Evolutionary conservation across 345 rosid species (phyloP), one percentile per base, ranked within the genome.

Genomic region (Corchorus olitorius): DNA sequence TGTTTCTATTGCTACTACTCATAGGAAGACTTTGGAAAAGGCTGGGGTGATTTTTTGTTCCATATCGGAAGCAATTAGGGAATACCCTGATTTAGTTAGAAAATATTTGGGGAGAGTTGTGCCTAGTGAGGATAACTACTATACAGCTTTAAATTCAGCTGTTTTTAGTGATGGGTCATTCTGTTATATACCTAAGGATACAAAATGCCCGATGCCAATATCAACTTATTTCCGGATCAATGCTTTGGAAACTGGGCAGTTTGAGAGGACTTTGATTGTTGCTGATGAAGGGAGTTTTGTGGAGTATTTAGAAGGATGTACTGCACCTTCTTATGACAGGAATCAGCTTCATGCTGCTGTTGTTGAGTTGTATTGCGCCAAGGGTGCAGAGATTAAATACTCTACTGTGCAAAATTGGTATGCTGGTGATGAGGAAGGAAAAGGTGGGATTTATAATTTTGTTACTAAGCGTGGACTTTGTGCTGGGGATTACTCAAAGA

Each of bases 311-410:
- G 99, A 95, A 81, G 98, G 98, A 17, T 94, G 98, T 53, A 94
- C 98, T 0, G 99, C 98, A 8, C 97, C 98, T 70, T 90, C 97
- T 7, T 93, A 93, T 69, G 98, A 96, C 43, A 87, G 77, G 43
- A 93, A 95, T 73, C 97, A 95, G 87, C 97, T 95, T 75, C 97
- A 95, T 69, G 99, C 98, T 27, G 99, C 99, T 20, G 98, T 93
- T 41, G 97, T 95, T 46, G 99, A 95, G 89, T 80, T 93, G 78
- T 89, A 92, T 62, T 93, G 97, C 82, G 92, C 88, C 3, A 78
- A 86, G 81, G 89, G 82, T 11, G 98, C 98, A 2, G 93, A 95
- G 89, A 95, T 95, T 43, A 91, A 93, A 72, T 95, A 95, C 85
- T 93, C 98, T 12, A 93, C 99, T 0, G 97, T 96, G 77, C 99